Percentiles rank a stretch among this genome's conserved stretches.
These are phyloP conservation scores for Ustilago trichophora DNA, from an alignment of 1,284 basidiomycete genomes.

Conservation along the genomic window DNA sequence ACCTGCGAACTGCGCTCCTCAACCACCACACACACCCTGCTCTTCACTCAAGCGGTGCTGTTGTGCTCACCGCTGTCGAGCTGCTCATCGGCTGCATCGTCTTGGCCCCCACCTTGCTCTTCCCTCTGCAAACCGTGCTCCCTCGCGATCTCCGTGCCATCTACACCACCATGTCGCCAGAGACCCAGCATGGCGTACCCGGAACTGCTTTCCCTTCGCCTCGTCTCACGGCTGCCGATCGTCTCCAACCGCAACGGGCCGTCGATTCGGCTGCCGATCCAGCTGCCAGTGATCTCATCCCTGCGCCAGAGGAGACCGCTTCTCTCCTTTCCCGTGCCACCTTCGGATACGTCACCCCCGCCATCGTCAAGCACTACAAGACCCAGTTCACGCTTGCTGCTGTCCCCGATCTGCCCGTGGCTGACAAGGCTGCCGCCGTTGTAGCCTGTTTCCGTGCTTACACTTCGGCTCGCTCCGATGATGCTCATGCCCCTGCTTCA, in stretches of 20 bases:
- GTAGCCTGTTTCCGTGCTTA: conserved; percentile 59
- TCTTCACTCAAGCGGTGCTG: conserved; percentile 13
- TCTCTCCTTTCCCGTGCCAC: conserved; percentile 58
- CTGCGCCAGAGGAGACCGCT: conserved; percentile 59
- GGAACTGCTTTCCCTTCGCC: conserved; percentile 62
- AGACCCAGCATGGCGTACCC: conserved; percentile 47
- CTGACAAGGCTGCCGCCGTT: conserved; percentile 69
- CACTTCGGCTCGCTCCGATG: conserved; percentile 28
- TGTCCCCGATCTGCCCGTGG: conserved; percentile 70
- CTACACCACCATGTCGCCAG: conserved; percentile 58
- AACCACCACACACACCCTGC: conserved; percentile 18
- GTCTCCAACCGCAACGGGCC: not conserved
- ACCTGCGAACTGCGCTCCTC: conserved; percentile 56
- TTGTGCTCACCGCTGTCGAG: conserved; percentile 44
- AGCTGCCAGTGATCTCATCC: conserved; percentile 32
- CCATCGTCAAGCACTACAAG: conserved; percentile 68
- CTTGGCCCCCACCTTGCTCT: conserved; percentile 48
- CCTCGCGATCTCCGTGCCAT: conserved; percentile 57
- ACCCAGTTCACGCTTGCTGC: conserved; percentile 68
- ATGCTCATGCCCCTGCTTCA: not conserved
- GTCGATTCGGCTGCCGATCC: conserved; percentile 1
- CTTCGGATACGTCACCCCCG: conserved; percentile 61
- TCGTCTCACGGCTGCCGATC: conserved; percentile 19
- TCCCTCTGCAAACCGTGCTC: conserved; percentile 50
- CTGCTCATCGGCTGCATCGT: conserved; percentile 32